phyloP scores from a whole-genome alignment of 768 basidiomycete genomes.

The Podaxis sp. region DNA sequence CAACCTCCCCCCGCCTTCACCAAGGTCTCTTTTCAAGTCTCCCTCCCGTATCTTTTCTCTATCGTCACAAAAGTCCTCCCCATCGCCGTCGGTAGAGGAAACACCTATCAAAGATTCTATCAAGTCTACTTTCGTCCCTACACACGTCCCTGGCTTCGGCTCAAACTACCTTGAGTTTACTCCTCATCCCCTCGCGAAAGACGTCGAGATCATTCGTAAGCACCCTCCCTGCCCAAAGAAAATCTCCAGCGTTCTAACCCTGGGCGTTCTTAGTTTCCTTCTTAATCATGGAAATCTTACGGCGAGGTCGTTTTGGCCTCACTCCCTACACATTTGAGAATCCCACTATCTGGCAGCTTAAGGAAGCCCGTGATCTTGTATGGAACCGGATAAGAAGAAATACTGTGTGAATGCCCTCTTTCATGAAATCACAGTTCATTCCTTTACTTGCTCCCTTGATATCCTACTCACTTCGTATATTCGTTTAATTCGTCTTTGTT shows the following conservation, averaged over 20 bases:
- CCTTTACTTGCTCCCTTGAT: slow-evolving; percentile 2
- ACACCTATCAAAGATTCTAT: slow-evolving; percentile 19
- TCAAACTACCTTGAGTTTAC: slow-evolving; percentile 59
- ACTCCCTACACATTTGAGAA: slow-evolving; percentile 48
- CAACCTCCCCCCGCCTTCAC: slow-evolving; percentile 5
- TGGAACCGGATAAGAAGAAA: slow-evolving; percentile 37
- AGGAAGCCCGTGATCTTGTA: slow-evolving; percentile 38
- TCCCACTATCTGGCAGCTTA: slow-evolving; percentile 47
- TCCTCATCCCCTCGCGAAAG: slow-evolving; percentile 45
- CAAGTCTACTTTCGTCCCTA: slow-evolving; percentile 42
- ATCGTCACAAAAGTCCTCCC: slow-evolving; percentile 19
- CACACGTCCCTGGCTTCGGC: slow-evolving; percentile 54
- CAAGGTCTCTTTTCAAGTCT: slow-evolving; percentile 19
- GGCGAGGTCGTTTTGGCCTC: slow-evolving; percentile 55
- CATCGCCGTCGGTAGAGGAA: slow-evolving; percentile 25
- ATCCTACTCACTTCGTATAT: not conserved
- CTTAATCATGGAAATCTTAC: slow-evolving; percentile 63
- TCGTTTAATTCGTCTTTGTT: not conserved
- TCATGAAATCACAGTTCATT: slow-evolving; percentile 6
- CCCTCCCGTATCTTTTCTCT: slow-evolving; percentile 16
- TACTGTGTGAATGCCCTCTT: slow-evolving; percentile 20
- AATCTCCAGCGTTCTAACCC: slow-evolving; percentile 17
- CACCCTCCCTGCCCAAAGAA: slow-evolving; percentile 7
- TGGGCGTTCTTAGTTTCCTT: slow-evolving; percentile 45
- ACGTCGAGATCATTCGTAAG: slow-evolving; percentile 55